Evolutionary conservation across 768 basidiomycete species (phyloP), one percentile per base, ranked within the genome.

Genomic region (Lactifluus volemus): DNA sequence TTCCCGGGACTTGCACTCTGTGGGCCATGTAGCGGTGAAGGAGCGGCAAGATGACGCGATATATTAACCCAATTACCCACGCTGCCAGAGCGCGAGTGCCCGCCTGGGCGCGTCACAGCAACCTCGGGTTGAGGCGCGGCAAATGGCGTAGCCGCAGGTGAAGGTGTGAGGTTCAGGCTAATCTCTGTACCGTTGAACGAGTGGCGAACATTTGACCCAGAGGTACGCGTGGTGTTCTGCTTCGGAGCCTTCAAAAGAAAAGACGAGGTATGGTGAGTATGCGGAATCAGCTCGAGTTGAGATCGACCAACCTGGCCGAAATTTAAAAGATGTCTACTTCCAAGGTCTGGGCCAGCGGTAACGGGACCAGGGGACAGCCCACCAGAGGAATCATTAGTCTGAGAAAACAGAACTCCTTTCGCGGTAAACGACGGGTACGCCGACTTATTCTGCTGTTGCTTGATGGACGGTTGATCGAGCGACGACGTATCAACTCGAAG

Each of bases 261-360:
- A 51, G 32, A 34, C 9, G 32, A 34, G 32, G 2, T 25, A 25
- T 25, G 29, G 21, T 68, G n/a, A 68, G 59, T 21, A 59, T 32
- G n/a, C 9, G 15, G 32, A 32, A 49, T 32, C 30, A 42, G 44
- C 47, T 44, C 25, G 48, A 62, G 25, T 25, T 3, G 47, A 44
- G 10, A 51, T 32, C 38, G 53, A 65, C 79, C 59, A 70, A 89
- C 89, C 76, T 85, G 84, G 64, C 79, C 82, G 71, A 82, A 84
- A 38, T 86, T 82, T 55, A 89, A 67, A 88, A 89, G 69, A 88
- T 88, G 21, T 68, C 89, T 86, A 67, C 90, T 79, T 67, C 90
- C 89, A 48, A 92, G 77, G 73, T 92, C 89, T 64, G 89, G 90
- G 53, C 89, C 90, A 59, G 89, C 89, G 60, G 89, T 92, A 63